Conservation (phyloP, 2,329 filamentous ascomycete species). For the Ophiostoma angusticollis region DNA sequence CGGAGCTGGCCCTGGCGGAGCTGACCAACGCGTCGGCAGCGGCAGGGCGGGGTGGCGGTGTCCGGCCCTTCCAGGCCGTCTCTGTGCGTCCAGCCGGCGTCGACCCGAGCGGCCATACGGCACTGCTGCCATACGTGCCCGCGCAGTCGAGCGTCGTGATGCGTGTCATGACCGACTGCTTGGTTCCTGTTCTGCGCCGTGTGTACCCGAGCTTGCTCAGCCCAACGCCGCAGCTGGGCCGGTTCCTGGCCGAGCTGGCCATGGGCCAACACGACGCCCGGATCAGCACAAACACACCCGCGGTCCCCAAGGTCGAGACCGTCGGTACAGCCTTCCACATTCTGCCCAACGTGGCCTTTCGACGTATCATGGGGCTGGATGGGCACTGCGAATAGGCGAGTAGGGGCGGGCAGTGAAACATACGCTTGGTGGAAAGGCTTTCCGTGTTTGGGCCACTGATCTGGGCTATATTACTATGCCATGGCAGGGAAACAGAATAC, state of each 20-base stretch:
- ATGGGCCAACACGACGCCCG: conserved; percentile 25
- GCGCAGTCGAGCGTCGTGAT: conserved; percentile 9
- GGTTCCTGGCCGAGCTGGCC: conserved; percentile 32
- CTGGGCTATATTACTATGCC: no score
- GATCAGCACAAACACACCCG: conserved; percentile 5
- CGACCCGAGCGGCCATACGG: conserved; percentile 32
- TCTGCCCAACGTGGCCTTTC: conserved; percentile 10
- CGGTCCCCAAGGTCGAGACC: conserved; percentile 20
- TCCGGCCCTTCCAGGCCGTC: conserved; percentile 34
- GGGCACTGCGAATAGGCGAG: no score
- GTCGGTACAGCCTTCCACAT: conserved; percentile 4
- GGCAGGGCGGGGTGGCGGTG: conserved; percentile 1
- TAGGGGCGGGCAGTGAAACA: no score
- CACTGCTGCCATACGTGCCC: conserved; percentile 31
- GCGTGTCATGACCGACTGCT: conserved; percentile 4
- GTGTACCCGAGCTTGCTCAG: conserved; percentile 19
- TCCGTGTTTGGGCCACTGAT: no score
- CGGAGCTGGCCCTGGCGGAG: conserved; percentile 45
- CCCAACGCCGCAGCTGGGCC: conserved; percentile 32
- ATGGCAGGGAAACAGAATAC: no score
- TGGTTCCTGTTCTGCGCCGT: conserved; percentile 19
- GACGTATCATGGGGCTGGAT: conserved; percentile 4
- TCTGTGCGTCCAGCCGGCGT: conserved; percentile 48
- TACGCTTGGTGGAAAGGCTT: no score
- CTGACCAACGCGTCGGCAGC: conserved; percentile 27